Evolutionary conservation across 2,329 filamentous ascomycete genomes (phyloP).

Genomic region (Fusarium odoratissimum): DNA sequence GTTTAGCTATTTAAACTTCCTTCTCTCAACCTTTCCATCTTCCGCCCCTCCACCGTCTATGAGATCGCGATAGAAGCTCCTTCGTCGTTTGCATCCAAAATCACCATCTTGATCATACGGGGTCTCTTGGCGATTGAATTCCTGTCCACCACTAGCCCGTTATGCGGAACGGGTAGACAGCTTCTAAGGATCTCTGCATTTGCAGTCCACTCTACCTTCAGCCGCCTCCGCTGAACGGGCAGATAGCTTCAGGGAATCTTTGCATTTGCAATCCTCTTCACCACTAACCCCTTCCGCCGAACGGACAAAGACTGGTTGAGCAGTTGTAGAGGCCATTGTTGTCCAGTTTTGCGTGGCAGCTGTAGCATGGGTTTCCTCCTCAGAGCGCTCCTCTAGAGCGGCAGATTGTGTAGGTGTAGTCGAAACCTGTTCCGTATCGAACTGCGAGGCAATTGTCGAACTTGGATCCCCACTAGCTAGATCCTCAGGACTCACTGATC

Average conservation of each 20-base stretch:
- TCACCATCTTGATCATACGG: no score
- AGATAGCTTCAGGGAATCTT: no score
- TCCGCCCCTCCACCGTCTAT: neutral
- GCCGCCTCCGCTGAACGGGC: no score
- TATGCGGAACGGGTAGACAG: rapidly evolving
- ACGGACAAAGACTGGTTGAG: neutral
- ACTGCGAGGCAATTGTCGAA: neutral
- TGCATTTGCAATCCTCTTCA: no score
- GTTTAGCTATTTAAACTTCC: neutral
- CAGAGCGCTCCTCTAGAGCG: neutral
- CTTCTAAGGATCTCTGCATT: neutral
- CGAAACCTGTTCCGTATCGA: rapidly evolving
- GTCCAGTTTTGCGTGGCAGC: neutral
- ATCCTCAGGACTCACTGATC: neutral
- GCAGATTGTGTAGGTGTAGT: neutral
- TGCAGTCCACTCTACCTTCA: no score
- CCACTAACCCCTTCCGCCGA: no score
- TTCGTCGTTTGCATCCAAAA: neutral
- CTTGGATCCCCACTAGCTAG: neutral
- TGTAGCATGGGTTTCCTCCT: neutral
- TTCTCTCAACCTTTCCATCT: neutral
- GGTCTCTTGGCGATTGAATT: no score
- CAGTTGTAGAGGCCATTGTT: neutral
- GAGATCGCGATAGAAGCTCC: no score
- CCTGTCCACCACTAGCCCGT: rapidly evolving